These are phyloP conservation scores for Coniferiporia sulphurascens DNA, from an alignment of 1,284 basidiomycete species.

Conservation along the genomic window DNA sequence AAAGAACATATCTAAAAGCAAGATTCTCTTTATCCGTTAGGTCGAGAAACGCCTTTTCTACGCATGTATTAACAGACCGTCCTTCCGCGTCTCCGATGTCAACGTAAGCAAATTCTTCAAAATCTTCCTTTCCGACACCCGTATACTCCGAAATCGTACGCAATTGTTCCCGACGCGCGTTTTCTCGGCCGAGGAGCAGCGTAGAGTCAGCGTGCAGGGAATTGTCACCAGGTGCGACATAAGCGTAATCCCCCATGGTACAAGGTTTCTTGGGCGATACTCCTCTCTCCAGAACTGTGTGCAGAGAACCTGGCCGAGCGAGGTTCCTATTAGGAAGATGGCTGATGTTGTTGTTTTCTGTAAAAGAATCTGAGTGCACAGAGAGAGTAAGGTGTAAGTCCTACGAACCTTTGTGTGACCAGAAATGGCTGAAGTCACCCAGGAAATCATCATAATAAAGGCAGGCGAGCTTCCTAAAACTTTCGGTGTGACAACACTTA, in stretches of 20 bases:
- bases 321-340: conserved; percentile 29
- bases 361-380: not conserved
- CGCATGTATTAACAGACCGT: conserved; percentile 15
- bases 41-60: conserved; percentile 26
- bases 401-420: conserved; percentile 29
- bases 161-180: conserved; percentile 25
- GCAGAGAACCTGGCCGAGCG: conserved; percentile 27
- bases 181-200: conserved; percentile 23
- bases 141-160: conserved; percentile 14
- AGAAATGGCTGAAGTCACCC: conserved; percentile 28
- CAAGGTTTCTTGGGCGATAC: conserved; percentile 24
- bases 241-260: conserved; percentile 26
- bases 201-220: conserved; percentile 22
- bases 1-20: conserved; percentile 26
- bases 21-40: conserved; percentile 27
- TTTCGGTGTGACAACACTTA: not conserved
- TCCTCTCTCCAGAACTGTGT: conserved; percentile 27
- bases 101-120: conserved; percentile 25
- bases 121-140: conserved; percentile 13
- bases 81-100: conserved; percentile 23
- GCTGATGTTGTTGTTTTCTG: conserved; percentile 26
- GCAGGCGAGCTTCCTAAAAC: conserved; percentile 23
- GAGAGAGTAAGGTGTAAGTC: too few relatives aligned
- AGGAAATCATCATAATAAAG: conserved; percentile 29
- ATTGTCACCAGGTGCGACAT: conserved; percentile 24